Evolutionary conservation across 805 yeast genomes (phyloP).

Genomic region (Martiniozyma abietophila): DNA sequence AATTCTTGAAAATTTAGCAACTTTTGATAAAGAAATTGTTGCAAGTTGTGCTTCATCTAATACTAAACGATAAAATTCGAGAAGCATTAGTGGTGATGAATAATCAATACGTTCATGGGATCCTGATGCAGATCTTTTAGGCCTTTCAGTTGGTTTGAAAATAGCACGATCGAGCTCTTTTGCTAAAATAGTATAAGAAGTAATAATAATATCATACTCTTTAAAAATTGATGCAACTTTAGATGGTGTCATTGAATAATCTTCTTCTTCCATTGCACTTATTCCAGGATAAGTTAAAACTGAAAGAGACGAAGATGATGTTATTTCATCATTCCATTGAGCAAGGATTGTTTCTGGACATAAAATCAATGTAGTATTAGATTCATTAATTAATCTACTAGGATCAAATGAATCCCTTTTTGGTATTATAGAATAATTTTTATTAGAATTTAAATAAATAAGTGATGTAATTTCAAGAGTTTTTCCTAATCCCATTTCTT

Average conservation of each 20-base stretch:
- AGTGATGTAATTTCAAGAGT: conserved; percentile 78
- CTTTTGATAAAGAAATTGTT: conserved; percentile 58
- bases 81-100: conserved; percentile 71
- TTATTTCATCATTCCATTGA: conserved; percentile 82
- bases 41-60: conserved; percentile 96
- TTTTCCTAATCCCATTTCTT: conserved; percentile 97
- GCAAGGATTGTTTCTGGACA: conserved; percentile 76
- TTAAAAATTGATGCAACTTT: conserved; percentile 44
- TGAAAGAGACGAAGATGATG: conserved; percentile 41
- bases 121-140: conserved; percentile 32
- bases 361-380: conserved; percentile 70
- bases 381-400: conserved; percentile 36
- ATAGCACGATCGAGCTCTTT: conserved; percentile 72
- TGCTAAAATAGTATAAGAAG: conserved; percentile 66
- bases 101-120: conserved; percentile 37
- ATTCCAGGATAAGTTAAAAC: conserved; percentile 60
- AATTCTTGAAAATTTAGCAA: conserved; percentile 70
- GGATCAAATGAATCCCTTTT: conserved; percentile 31
- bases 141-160: conserved; percentile 50
- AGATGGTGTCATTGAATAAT: conserved; percentile 18
- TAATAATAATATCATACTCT: conserved; percentile 67
- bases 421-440: conserved; percentile 16
- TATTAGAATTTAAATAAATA: conserved; percentile 51
- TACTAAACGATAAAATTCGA: conserved; percentile 84
- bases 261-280: conserved; percentile 24